Evolutionary conservation across 345 rosid species (phyloP).

Genomic region (Noccaea bulbosa): DNA sequence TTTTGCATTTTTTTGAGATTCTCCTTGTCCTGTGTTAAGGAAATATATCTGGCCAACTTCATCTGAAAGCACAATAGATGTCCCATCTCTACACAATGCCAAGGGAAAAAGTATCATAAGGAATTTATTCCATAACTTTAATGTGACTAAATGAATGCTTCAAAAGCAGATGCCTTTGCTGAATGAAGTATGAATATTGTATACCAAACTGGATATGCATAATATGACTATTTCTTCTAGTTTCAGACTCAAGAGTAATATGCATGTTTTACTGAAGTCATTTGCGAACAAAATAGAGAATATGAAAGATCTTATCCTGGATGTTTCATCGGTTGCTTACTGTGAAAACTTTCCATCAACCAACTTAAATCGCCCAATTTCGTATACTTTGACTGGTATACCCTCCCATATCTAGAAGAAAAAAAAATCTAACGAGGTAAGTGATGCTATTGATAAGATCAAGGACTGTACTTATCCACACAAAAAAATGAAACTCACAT

Average conservation of each 20-base stretch:
- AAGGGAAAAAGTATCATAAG: slow-evolving; percentile 13
- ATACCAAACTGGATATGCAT: slow-evolving; percentile 24
- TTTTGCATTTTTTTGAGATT: slow-evolving; percentile 90
- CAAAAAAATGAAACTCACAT: slow-evolving; percentile 69
- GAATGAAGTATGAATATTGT: slow-evolving; percentile 24
- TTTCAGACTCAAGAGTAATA: slow-evolving; percentile 26
- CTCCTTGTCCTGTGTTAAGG: slow-evolving; percentile 97
- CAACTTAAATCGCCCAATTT: slow-evolving; percentile 88
- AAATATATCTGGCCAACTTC: slow-evolving; percentile 98
- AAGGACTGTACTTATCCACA: slow-evolving; percentile 6
- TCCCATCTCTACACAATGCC: slow-evolving; percentile 77
- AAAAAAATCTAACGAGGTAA: slow-evolving; percentile 41
- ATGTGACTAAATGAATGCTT: slow-evolving; percentile 25
- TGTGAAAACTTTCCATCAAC: slow-evolving; percentile 99
- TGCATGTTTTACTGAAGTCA: slow-evolving; percentile 21
- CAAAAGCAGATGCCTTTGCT: slow-evolving; percentile 13
- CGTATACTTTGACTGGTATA: slow-evolving; percentile 77
- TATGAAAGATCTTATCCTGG: slow-evolving; percentile 25
- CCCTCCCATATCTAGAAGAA: slow-evolving; percentile 96
- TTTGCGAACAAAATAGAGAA: slow-evolving; percentile 25
- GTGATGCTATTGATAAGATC: slow-evolving; percentile 27
- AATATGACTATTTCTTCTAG: slow-evolving; percentile 32
- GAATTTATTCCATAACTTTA: slow-evolving; percentile 15
- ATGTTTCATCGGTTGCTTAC: slow-evolving; percentile 59
- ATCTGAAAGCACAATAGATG: slow-evolving; percentile 97